Evolutionary conservation across 1,139 yeast genomes (phyloP).

Genomic region (Geotrichum phurueaensis): DNA sequence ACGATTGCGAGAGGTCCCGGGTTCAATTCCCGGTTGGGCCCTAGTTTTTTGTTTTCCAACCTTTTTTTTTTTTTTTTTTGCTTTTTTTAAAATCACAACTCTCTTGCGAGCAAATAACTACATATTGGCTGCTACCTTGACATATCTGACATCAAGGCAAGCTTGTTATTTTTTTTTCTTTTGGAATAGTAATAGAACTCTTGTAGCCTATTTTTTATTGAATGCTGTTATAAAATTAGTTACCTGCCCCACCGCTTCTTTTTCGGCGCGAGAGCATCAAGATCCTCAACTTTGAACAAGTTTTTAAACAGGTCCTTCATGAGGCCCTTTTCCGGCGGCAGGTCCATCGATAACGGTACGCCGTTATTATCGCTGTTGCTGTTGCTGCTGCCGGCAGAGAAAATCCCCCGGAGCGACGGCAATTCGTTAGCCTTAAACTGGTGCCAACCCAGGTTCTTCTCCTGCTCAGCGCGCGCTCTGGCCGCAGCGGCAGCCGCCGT

Average conservation of each 20-base stretch:
- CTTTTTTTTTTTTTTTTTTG: too few relatives aligned
- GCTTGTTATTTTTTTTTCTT: too few relatives aligned
- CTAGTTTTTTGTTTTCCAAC: too few relatives aligned
- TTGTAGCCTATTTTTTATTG: too few relatives aligned
- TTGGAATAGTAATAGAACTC: too few relatives aligned
- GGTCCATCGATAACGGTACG: background rate
- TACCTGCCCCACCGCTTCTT: background rate
- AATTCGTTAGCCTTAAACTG: background rate
- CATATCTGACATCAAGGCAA: too few relatives aligned
- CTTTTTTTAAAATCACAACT: too few relatives aligned
- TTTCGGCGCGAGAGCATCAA: conserved; percentile 11
- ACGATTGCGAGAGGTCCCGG: too few relatives aligned
- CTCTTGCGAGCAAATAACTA: too few relatives aligned
- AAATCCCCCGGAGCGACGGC: background rate
- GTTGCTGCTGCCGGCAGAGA: background rate
- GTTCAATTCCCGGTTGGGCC: too few relatives aligned
- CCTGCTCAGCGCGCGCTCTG: background rate
- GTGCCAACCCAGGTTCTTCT: background rate
- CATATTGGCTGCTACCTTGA: too few relatives aligned
- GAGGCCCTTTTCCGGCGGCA: conserved; percentile 30
- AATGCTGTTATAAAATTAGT: too few relatives aligned
- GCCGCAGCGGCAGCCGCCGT: background rate
- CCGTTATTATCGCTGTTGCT: background rate
- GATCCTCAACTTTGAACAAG: conserved; percentile 23
- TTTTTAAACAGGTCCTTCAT: conserved; percentile 30